These are phyloP conservation scores for Lasiosphaeris hirsuta DNA, from an alignment of 495 filamentous ascomycete genomes.

Conservation along the genomic window DNA sequence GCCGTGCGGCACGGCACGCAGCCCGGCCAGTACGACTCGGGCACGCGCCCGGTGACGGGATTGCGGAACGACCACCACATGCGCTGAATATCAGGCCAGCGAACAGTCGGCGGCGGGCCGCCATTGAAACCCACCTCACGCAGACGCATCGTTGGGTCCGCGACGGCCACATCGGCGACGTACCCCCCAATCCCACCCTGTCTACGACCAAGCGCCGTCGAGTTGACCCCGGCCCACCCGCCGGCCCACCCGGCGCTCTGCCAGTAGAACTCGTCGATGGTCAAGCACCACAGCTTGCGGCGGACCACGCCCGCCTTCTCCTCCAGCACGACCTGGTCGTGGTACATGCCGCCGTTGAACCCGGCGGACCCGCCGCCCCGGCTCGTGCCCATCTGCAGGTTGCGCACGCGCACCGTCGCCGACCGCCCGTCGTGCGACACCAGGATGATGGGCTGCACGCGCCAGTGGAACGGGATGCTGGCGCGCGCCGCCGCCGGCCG, in stretches of 20 bases:
- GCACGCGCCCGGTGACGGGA: constrained; percentile 16
- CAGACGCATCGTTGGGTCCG: constrained; percentile 6
- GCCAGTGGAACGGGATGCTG: constrained; percentile 18
- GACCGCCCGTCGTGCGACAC: constrained; percentile 15
- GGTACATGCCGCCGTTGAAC: constrained; percentile 18
- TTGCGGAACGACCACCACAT: constrained; percentile 24
- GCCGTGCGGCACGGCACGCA: constrained; percentile 20
- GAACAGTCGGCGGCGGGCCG: constrained; percentile 9
- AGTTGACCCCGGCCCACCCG: constrained; percentile 5
- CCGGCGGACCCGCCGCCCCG: not conserved
- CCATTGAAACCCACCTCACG: constrained; percentile 18
- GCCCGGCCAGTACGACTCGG: constrained; percentile 22
- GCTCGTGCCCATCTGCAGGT: constrained; percentile 11
- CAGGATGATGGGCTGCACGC: constrained; percentile 16
- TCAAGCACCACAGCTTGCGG: constrained; percentile 16
- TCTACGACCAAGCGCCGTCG: not conserved
- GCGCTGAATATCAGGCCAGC: constrained; percentile 19
- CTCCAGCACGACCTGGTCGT: constrained; percentile 22
- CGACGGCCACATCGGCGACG: constrained; percentile 8
- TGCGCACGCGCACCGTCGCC: constrained; percentile 4
- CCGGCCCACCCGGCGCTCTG: not conserved
- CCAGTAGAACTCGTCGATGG: constrained; percentile 26
- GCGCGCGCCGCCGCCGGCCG: not conserved
- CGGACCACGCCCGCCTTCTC: constrained; percentile 1
- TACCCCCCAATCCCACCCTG: constrained; percentile 8